Percentiles rank a stretch among this genome's conserved stretches.
These are phyloP conservation scores for Hymenoscyphus salicellus DNA, from an alignment of 2,329 filamentous ascomycete species.

Conservation along the genomic window DNA sequence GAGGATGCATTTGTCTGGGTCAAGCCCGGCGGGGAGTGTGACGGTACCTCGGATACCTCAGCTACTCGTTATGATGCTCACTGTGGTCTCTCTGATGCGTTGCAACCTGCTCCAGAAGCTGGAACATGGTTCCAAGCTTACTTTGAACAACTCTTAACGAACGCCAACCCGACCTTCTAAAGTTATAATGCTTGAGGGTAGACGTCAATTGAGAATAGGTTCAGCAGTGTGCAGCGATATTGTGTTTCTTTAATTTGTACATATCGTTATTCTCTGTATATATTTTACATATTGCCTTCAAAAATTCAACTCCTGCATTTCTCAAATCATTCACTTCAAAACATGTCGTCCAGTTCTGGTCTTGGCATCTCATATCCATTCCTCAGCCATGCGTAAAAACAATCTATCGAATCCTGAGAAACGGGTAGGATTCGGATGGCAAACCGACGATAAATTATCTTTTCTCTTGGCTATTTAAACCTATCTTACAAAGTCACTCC, in stretches of 20 bases:
- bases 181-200: background rate
- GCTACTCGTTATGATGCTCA: slow-evolving; percentile 49
- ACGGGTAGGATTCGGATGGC: no score
- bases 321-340: no score
- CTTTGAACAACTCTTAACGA: slow-evolving; percentile 55
- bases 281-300: background rate
- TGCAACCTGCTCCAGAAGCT: slow-evolving; percentile 66
- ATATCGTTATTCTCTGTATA: slow-evolving; percentile 3
- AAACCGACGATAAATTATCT: no score
- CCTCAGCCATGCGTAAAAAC: no score
- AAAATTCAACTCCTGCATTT: no score
- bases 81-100: slow-evolving; percentile 49
- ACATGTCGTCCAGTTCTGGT: no score
- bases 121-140: slow-evolving; percentile 61
- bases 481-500: no score
- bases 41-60: slow-evolving; percentile 41
- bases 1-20: slow-evolving; percentile 69
- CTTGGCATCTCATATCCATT: no score
- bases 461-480: no score
- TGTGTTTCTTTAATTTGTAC: background rate
- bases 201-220: background rate
- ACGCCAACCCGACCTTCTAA: slow-evolving; percentile 54
- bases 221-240: no score
- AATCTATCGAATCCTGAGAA: no score
- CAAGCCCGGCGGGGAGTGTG: slow-evolving; percentile 59